Conservation (phyloP, 2,329 filamentous ascomycete species). For the Achaetomium macrosporum region DNA sequence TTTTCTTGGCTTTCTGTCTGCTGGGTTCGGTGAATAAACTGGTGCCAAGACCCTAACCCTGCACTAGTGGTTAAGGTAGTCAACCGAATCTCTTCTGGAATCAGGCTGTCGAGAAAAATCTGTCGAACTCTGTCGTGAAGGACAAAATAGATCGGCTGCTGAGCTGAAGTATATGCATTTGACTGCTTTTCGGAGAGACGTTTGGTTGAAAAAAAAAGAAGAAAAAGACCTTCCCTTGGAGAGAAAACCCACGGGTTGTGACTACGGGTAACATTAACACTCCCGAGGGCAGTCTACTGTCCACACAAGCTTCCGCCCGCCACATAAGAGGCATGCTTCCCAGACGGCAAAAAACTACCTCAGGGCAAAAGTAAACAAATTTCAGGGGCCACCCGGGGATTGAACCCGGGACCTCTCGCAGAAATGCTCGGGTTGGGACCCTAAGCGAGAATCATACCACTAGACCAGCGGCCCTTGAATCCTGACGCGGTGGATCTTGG, state of each 20-base stretch:
- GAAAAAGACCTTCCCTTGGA: too few relatives aligned
- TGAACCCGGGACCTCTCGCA: conserved; percentile 40
- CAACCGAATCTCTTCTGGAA: not conserved
- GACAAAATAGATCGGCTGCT: not conserved
- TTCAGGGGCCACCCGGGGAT: conserved; percentile 32
- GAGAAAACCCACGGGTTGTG: too few relatives aligned
- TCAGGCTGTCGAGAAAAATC: too few relatives aligned
- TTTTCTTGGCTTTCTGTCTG: not conserved
- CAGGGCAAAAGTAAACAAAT: conserved; percentile 7
- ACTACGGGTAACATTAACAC: too few relatives aligned
- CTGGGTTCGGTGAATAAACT: too few relatives aligned
- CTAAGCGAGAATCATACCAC: conserved; percentile 64
- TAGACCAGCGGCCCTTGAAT: conserved; percentile 40
- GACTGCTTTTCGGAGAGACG: not conserved
- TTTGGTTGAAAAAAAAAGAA: too few relatives aligned
- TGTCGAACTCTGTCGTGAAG: too few relatives aligned
- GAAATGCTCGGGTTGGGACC: conserved; percentile 29
- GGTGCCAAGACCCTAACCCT: not conserved
- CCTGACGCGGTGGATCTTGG: conserved; percentile 11
- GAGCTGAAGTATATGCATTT: not conserved
- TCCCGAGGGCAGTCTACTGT: too few relatives aligned
- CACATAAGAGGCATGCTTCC: too few relatives aligned
- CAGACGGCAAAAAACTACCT: not conserved
- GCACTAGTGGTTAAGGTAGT: too few relatives aligned
- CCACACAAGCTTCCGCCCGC: too few relatives aligned